Conservation (phyloP, 306 rosid species). For the Chamaecrista fasciculata region DNA sequence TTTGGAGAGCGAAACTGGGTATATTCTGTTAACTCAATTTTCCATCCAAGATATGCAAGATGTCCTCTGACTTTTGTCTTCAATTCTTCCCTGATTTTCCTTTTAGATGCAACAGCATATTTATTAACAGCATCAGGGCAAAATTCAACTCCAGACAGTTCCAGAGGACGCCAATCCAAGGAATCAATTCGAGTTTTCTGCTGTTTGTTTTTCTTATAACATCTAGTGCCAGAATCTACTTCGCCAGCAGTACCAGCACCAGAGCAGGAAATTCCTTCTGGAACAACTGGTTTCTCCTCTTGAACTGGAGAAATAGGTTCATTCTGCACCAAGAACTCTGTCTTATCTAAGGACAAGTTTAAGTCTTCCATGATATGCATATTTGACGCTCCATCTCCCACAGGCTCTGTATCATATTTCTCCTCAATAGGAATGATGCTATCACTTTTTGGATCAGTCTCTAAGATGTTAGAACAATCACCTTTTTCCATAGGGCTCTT, state of each 20-base stretch:
- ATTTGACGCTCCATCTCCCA: constrained; percentile 17
- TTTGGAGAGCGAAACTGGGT: fast-evolving
- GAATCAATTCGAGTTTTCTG: background rate
- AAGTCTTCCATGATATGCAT: constrained; percentile 3
- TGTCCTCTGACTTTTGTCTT: constrained; percentile 37
- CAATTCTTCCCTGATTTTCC: background rate
- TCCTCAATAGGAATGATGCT: constrained; percentile 5
- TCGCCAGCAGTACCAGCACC: constrained; percentile 17
- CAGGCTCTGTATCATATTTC: constrained; percentile 19
- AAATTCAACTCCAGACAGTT: constrained; percentile 34
- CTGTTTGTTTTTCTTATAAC: constrained; percentile 2
- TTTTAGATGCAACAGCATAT: constrained; percentile 7
- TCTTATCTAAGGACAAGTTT: constrained; percentile 1
- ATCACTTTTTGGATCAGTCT: constrained; percentile 18
- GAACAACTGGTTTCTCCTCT: constrained; percentile 9
- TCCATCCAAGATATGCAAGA: constrained; percentile 70
- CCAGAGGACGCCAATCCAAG: constrained; percentile 35
- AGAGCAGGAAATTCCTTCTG: constrained; percentile 27
- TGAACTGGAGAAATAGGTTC: constrained; percentile 19
- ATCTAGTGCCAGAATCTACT: constrained; percentile 12
- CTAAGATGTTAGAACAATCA: constrained; percentile 5
- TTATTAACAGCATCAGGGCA: constrained; percentile 50
- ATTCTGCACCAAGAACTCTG: constrained; percentile 28
- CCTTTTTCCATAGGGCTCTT: constrained; percentile 16
- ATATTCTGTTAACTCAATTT: constrained; percentile 38